Conservation (phyloP, 2,329 filamentous ascomycete genomes). For the Aspergillus sp. region DNA sequence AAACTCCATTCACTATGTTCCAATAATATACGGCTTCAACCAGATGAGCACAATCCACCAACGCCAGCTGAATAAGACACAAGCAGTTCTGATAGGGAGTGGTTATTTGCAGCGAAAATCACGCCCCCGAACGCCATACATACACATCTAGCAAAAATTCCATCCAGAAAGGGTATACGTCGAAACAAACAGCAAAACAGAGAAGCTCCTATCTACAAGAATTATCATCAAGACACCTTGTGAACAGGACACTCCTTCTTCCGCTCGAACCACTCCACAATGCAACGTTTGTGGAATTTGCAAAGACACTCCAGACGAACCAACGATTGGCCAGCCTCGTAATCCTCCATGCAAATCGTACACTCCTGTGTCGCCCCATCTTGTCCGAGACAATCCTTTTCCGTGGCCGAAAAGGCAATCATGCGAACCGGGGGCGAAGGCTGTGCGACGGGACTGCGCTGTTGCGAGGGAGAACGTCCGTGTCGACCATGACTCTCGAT, state of each 20-base stretch:
- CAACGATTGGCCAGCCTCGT: slow-evolving; percentile 59
- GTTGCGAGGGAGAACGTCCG: slow-evolving; percentile 16
- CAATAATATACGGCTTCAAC: too few species aligned
- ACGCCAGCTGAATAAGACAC: not conserved
- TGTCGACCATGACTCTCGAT: slow-evolving; percentile 37
- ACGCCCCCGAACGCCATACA: not conserved
- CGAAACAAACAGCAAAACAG: not conserved
- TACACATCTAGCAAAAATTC: not conserved
- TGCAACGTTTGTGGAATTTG: slow-evolving; percentile 63
- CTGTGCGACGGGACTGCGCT: slow-evolving; percentile 19
- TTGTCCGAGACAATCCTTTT: slow-evolving; percentile 60
- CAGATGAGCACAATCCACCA: not conserved
- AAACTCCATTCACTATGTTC: not conserved
- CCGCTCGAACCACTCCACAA: slow-evolving; percentile 60
- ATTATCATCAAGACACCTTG: slow-evolving; percentile 37
- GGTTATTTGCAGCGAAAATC: too few species aligned
- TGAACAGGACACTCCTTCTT: slow-evolving; percentile 62
- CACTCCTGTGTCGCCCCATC: slow-evolving; percentile 58
- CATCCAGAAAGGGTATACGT: slow-evolving; percentile 1
- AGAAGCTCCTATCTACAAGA: not conserved
- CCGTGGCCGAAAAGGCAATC: slow-evolving; percentile 55
- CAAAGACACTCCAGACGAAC: slow-evolving; percentile 62
- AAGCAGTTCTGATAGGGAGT: too few species aligned
- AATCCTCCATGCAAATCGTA: slow-evolving; percentile 65
- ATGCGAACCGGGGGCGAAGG: slow-evolving; percentile 33